A percentile compares a stretch with the other conserved stretches of the same genome.
Conservation (phyloP, 2,329 filamentous ascomycete species). For the Phaeosphaeria sp. region DNA sequence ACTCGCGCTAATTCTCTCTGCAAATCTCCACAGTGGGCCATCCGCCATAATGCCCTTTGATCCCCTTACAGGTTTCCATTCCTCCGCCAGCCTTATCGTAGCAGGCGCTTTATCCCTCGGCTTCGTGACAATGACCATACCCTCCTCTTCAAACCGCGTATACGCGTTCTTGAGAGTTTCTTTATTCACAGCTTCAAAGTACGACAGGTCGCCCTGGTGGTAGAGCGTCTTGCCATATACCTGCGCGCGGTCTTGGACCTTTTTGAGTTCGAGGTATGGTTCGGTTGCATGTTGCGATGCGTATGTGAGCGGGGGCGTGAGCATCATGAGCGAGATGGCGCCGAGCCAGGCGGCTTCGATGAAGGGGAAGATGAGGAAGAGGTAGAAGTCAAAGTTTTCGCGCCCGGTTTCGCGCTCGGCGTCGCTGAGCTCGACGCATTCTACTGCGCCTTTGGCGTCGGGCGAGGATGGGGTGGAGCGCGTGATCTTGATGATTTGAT, state of each 20-base stretch:
- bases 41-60: constrained; percentile 65
- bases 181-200: constrained; percentile 98
- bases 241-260: constrained; percentile 82
- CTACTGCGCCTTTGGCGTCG: constrained; percentile 58
- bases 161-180: constrained; percentile 96
- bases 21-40: constrained; percentile 89
- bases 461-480: constrained; percentile 38
- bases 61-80: constrained; percentile 74
- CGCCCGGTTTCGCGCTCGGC: constrained; percentile 78
- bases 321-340: constrained; percentile 83
- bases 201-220: constrained; percentile 94
- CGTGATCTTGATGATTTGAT: constrained; percentile 75
- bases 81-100: constrained; percentile 71
- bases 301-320: constrained; percentile 70
- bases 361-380: constrained; percentile 98
- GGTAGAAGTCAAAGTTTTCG: constrained; percentile 98
- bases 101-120: constrained; percentile 68
- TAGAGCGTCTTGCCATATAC: constrained; percentile 92
- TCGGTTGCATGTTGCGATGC: constrained; percentile 50
- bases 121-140: constrained; percentile 78
- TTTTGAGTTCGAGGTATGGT: constrained; percentile 78
- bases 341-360: constrained; percentile 94
- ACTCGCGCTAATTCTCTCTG: constrained; percentile 81
- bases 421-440: constrained; percentile 74
- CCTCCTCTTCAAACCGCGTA: constrained; percentile 85